Percentiles rank a stretch among this genome's conserved stretches.
Evolutionary conservation across 202 grass and related monocot genomes (phyloP).

Genomic region (Brachypodium distachyon): DNA sequence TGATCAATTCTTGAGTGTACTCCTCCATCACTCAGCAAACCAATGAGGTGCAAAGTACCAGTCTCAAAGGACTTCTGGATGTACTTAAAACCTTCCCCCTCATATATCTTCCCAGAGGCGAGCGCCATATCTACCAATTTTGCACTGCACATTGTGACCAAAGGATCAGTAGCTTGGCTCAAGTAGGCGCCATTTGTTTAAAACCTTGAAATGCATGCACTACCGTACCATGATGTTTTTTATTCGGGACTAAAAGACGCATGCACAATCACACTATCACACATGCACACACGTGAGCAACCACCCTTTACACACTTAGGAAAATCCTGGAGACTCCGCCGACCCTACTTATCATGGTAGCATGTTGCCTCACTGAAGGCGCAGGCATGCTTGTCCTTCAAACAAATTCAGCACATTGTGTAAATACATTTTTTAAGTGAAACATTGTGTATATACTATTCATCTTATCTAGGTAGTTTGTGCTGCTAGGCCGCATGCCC

Average conservation of each 20-base stretch:
- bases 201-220: not conserved
- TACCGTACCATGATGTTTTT: not conserved
- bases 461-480: too few species aligned
- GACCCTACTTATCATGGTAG: too few species aligned
- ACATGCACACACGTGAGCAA: too few species aligned
- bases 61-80: slow-evolving; percentile 44
- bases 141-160: slow-evolving; percentile 19
- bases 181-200: not conserved
- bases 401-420: too few species aligned
- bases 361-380: too few species aligned
- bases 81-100: slow-evolving; percentile 65
- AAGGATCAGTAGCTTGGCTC: not conserved
- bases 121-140: slow-evolving; percentile 54
- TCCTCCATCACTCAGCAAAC: slow-evolving; percentile 58
- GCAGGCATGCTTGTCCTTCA: too few species aligned
- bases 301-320: too few species aligned
- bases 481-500: not conserved
- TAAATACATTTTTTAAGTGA: too few species aligned
- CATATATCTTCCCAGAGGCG: slow-evolving; percentile 45
- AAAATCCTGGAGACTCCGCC: too few species aligned
- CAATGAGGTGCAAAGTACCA: slow-evolving; percentile 68
- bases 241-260: too few species aligned
- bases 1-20: slow-evolving; percentile 70
- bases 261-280: too few species aligned
- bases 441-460: too few species aligned